phyloP scores from a whole-genome alignment of 2,329 filamentous ascomycete species.

The Claviceps pazoutovae region DNA sequence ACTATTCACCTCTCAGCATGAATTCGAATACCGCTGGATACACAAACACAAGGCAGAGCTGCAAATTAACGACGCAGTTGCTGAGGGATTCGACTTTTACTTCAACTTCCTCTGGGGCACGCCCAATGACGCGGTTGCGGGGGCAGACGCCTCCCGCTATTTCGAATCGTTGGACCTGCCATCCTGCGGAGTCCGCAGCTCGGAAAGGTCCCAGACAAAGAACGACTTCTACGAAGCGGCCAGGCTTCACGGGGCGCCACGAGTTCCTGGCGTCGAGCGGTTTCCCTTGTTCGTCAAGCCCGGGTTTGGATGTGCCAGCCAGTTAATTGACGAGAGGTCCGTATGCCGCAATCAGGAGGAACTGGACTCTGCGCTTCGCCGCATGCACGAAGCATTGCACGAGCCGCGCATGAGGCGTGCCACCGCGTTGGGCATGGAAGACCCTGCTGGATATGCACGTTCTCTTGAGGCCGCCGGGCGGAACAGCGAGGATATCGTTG shows the following conservation, averaged over 20 bases:
- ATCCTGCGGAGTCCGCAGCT: neutral
- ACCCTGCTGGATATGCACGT: neutral
- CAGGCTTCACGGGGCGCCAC: neutral
- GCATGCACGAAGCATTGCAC: neutral
- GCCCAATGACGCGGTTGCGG: neutral
- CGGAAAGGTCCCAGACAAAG: neutral
- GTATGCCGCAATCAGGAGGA: neutral
- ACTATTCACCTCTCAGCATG: neutral
- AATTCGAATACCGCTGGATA: neutral
- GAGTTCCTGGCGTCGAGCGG: neutral
- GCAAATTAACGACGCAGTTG: neutral
- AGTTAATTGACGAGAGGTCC: neutral
- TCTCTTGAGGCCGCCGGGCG: neutral
- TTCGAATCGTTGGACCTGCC: neutral
- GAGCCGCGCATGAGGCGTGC: neutral
- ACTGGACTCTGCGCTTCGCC: neutral
- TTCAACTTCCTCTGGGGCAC: constrained; percentile 1
- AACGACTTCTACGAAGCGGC: neutral
- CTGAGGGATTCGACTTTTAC: constrained; percentile 1
- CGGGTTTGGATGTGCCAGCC: neutral
- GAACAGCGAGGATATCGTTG: neutral
- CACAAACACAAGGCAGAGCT: neutral
- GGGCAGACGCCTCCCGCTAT: neutral
- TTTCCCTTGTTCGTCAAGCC: constrained; percentile 1
- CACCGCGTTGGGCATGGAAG: neutral